Evolutionary conservation across 306 rosid species (phyloP).

Genomic region (Sechiopsis laciniata): DNA sequence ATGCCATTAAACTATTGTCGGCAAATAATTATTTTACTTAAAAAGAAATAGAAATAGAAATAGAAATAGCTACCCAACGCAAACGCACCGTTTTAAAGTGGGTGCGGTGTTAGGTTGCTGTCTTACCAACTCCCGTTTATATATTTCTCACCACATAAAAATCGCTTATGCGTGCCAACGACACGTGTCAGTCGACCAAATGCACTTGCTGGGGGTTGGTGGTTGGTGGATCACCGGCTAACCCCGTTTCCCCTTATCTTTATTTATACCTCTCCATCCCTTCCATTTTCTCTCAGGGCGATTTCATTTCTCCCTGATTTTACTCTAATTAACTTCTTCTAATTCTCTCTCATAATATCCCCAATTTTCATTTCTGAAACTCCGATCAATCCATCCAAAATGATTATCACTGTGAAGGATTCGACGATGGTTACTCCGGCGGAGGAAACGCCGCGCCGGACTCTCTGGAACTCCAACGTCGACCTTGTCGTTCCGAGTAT

Average conservation of each 20-base stretch:
- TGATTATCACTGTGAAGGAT: conserved; percentile 48
- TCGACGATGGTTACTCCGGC: conserved; percentile 67
- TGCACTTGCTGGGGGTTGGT: background rate
- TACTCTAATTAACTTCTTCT: background rate
- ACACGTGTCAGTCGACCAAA: background rate
- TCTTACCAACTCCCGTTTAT: conserved; percentile 14
- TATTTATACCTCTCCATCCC: background rate
- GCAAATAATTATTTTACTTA: no score
- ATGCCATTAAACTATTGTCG: no score
- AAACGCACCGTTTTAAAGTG: conserved; percentile 17
- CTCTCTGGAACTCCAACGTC: conserved; percentile 71
- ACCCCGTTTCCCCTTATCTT: background rate
- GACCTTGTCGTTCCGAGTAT: conserved; percentile 62
- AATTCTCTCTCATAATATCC: background rate
- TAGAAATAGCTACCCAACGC: background rate
- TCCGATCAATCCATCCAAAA: background rate
- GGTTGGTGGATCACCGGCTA: background rate
- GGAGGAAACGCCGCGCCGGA: conserved; percentile 41
- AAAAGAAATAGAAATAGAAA: no score
- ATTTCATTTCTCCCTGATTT: background rate
- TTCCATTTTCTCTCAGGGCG: background rate
- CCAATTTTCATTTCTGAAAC: background rate
- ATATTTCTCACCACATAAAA: background rate
- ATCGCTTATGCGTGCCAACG: background rate
- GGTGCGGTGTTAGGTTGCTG: conserved; percentile 19